Conservation (phyloP, 805 yeast genomes). For the Suhomyces xylopsoci region DNA sequence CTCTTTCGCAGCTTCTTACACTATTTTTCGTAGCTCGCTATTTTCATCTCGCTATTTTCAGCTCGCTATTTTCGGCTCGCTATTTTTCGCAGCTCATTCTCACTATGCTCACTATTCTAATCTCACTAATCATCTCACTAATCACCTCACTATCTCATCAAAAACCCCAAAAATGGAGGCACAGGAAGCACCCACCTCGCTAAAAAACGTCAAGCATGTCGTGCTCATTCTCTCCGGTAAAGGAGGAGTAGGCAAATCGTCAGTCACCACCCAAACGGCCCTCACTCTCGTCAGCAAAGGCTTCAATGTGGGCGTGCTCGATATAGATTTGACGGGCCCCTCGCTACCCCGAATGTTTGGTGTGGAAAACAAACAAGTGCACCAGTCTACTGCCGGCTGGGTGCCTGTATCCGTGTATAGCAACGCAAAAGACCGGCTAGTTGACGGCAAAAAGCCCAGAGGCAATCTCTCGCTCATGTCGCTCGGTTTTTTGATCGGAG, state of each 20-base stretch:
- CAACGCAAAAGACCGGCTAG: constrained; percentile 1
- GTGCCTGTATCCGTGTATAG: constrained; percentile 64
- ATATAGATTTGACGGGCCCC: constrained; percentile 95
- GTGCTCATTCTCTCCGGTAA: constrained; percentile 85
- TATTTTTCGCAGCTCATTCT: neutral
- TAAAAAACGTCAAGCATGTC: constrained; percentile 64
- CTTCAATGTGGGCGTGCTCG: constrained; percentile 86
- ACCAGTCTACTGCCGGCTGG: constrained; percentile 85
- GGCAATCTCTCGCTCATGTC: constrained; percentile 68
- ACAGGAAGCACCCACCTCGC: constrained; percentile 16
- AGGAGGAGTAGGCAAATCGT: constrained; percentile 97
- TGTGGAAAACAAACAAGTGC: constrained; percentile 72
- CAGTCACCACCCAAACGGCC: constrained; percentile 92
- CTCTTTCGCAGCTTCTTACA: too few relatives aligned
- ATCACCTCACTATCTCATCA: too few relatives aligned
- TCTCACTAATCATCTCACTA: neutral
- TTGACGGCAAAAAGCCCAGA: constrained; percentile 18
- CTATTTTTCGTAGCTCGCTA: too few relatives aligned
- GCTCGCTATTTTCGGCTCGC: too few relatives aligned
- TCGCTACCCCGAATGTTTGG: constrained; percentile 97
- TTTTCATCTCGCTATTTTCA: too few relatives aligned
- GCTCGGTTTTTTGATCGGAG: constrained; percentile 78
- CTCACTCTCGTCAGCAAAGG: constrained; percentile 71
- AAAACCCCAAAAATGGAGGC: too few relatives aligned
- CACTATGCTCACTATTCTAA: neutral